Evolutionary conservation across 345 rosid genomes (phyloP).

Genomic region (Dipteronia sinensis): DNA sequence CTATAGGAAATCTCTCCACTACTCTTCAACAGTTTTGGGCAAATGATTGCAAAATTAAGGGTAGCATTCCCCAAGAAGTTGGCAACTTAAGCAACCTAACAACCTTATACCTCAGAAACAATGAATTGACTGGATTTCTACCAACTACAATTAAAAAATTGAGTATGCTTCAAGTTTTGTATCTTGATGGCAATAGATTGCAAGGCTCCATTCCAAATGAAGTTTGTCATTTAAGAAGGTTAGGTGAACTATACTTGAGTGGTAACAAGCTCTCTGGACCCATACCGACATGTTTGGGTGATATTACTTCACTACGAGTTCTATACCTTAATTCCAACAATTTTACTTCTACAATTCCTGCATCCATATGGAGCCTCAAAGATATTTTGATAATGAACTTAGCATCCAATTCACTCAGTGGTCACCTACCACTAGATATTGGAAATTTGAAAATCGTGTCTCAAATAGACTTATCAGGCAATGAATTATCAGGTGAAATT

Average conservation of each 20-base stretch:
- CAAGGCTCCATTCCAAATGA: neutral
- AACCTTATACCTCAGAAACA: no score
- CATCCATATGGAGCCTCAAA: neutral
- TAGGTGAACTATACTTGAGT: neutral
- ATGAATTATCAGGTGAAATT: no score
- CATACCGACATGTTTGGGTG: neutral
- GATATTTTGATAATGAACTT: neutral
- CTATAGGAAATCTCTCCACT: conserved; percentile 6
- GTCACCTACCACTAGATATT: no score
- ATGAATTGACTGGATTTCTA: no score
- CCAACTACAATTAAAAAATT: no score
- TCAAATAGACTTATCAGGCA: no score
- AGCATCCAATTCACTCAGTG: conserved; percentile 9
- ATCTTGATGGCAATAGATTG: no score
- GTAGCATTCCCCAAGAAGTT: no score
- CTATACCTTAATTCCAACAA: neutral
- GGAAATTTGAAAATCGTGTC: no score
- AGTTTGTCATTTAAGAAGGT: conserved; percentile 7
- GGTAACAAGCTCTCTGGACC: conserved; percentile 3
- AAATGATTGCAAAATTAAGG: no score
- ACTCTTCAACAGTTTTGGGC: neutral
- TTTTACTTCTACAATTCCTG: neutral
- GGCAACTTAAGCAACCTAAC: no score
- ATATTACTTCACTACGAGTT: neutral
- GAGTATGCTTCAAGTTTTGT: no score